Percentiles rank a stretch among this genome's conserved stretches.
These are phyloP conservation scores for Cyberlindnera xishuangbannaensis DNA, from an alignment of 805 yeast genomes.

Conservation along the genomic window DNA sequence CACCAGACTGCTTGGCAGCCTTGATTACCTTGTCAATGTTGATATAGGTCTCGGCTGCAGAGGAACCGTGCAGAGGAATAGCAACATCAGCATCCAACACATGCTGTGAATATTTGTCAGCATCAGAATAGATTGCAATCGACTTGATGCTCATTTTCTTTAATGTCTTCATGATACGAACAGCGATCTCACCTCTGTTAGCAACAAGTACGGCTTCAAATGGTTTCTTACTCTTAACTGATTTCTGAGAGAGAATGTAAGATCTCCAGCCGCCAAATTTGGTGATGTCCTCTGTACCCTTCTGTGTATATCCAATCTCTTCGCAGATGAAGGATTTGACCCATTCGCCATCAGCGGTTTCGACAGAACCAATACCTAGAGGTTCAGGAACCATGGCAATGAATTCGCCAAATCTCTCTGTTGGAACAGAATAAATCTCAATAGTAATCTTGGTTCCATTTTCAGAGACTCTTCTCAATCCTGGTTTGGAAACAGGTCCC, in stretches of 20 bases:
- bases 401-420: constrained; percentile 72
- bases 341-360: constrained; percentile 72
- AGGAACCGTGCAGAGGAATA: constrained; percentile 68
- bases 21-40: constrained; percentile 76
- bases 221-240: constrained; percentile 40
- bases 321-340: constrained; percentile 95
- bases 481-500: constrained; percentile 88
- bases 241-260: constrained; percentile 39
- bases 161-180: constrained; percentile 83
- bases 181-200: constrained; percentile 97
- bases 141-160: constrained; percentile 73
- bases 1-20: constrained; percentile 78
- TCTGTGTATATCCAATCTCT: constrained; percentile 70
- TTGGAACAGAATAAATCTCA: constrained; percentile 82
- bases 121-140: constrained; percentile 86
- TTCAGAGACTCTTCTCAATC: constrained; percentile 54
- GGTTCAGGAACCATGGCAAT: constrained; percentile 91
- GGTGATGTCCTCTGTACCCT: constrained; percentile 80
- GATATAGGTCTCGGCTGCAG: constrained; percentile 90
- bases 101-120: constrained; percentile 85
- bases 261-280: constrained; percentile 82
- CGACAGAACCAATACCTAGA: constrained; percentile 90
- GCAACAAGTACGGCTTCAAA: constrained; percentile 88
- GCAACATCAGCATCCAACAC: constrained; percentile 79
- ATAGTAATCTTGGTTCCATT: constrained; percentile 58